Percentiles rank a stretch among this genome's conserved stretches.
phyloP scores from a whole-genome alignment of 2,329 filamentous ascomycete species.

The Bipolaris victoriae region DNA sequence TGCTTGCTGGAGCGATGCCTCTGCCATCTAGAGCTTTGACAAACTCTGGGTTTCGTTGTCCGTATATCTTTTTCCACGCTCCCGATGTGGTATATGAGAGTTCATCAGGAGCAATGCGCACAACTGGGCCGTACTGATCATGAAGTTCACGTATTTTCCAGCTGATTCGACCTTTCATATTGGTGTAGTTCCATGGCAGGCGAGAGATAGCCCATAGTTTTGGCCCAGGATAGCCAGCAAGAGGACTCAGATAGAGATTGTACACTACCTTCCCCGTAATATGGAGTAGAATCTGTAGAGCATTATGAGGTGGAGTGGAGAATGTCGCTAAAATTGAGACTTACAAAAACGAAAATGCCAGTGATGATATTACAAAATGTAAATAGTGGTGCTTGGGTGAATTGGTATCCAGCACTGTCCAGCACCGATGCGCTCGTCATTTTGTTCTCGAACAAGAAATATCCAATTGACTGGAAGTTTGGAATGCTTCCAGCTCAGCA shows the following conservation, averaged over 20 bases:
- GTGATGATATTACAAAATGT: not conserved
- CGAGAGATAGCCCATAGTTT: constrained; percentile 15
- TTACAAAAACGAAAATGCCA: constrained; percentile 1
- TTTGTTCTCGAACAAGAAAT: not conserved
- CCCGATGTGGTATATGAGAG: constrained; percentile 6
- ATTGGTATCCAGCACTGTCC: not conserved
- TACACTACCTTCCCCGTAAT: constrained; percentile 5
- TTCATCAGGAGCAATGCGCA: constrained; percentile 13
- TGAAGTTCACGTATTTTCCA: constrained; percentile 10
- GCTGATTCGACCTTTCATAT: constrained; percentile 8
- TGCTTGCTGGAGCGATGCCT: constrained; percentile 12
- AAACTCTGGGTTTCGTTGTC: constrained; percentile 17
- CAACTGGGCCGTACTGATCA: constrained; percentile 9
- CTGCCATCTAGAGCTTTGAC: constrained; percentile 13
- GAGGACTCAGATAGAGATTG: constrained; percentile 10
- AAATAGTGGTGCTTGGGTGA: not conserved
- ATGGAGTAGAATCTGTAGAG: not conserved
- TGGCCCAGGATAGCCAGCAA: constrained; percentile 16
- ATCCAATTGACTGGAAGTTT: not conserved
- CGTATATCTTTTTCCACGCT: constrained; percentile 14
- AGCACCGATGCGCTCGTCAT: constrained; percentile 2
- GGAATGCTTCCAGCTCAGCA: not conserved
- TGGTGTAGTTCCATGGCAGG: constrained; percentile 9
- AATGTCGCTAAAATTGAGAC: not conserved
- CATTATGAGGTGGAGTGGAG: not conserved